Base-by-base conservation (phyloP, 805 yeast species). In the Candida awuae region DNA sequence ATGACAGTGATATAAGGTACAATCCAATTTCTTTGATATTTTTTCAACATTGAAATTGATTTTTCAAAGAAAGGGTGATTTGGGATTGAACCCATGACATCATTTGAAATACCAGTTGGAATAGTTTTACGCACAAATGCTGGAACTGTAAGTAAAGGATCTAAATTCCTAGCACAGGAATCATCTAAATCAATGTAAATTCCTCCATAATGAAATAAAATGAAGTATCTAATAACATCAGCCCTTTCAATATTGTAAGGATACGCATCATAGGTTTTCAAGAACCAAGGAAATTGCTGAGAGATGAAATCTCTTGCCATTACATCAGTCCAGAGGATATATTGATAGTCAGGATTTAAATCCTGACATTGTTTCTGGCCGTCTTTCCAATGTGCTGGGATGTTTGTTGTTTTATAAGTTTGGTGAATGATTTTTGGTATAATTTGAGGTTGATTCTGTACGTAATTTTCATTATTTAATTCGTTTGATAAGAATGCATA, bases 371-470 rank as follows among this genome's bases (percentile, higher is more conserved):
- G 73, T 55, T 77, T 71, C 53, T 84, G 95, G 21, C 94, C 86
- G 6, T 70, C 72, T 44, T 65, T 66, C 97, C 97, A 88, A 34
- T 71, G 67, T 35, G 77, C 87, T 3, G 97, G 97, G 13, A 87
- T 74, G 16, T 78, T 71, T 12, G 65, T 70, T 16, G 84, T 82
- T 56, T 84, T 87, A 61, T 88, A 88, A 12, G 96, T 88, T 59
- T 88, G 97, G 56, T 88, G 97, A 39, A 88, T 86, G 56, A 87
- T 86, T 53, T 82, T 84, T 28, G 97, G 97, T 33, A 87, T 85
- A 28, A 81, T 56, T 43, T 70, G 70, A 8, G 77, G 76, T 41
- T 64, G 63, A n/a, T 36, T 29, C 6, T 28, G 25, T 5, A 34
- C 6, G 17, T 38, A 38, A 18, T 35, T 29, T 6, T 61, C 54